These are phyloP conservation scores for Pythium periplocum DNA, from an alignment of 352 stramenopile genomes.

Conservation along the genomic window DNA sequence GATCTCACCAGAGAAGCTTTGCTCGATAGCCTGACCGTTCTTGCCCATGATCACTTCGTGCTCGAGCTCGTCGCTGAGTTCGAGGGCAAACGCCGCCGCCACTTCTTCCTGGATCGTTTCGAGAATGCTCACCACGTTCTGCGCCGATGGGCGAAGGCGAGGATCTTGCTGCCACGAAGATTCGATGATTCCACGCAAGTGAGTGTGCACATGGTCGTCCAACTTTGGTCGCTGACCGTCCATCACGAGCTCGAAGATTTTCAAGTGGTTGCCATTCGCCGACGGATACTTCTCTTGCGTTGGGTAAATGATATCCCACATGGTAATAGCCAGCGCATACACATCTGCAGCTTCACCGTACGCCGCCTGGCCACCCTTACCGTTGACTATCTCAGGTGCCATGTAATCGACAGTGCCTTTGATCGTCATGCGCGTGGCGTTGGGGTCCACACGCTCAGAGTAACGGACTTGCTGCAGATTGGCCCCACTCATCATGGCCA, in stretches of 20 bases:
- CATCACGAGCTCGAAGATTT: slow-evolving; percentile 37
- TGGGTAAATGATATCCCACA: slow-evolving; percentile 60
- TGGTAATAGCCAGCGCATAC: slow-evolving; percentile 51
- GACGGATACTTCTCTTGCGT: slow-evolving; percentile 27
- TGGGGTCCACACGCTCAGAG: slow-evolving; percentile 10
- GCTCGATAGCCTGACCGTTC: slow-evolving; percentile 6
- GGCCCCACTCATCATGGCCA: slow-evolving; percentile 26
- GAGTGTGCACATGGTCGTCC: slow-evolving; percentile 21
- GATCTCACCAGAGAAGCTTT: slow-evolving; percentile 27
- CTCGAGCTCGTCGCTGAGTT: slow-evolving; percentile 21
- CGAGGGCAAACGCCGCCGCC: slow-evolving; percentile 18
- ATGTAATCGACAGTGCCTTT: slow-evolving; percentile 46
- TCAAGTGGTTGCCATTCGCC: slow-evolving; percentile 23
- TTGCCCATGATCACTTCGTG: slow-evolving; percentile 19
- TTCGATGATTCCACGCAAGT: slow-evolving; percentile 37
- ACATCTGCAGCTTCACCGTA: slow-evolving; percentile 48
- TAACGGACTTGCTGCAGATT: slow-evolving; percentile 24
- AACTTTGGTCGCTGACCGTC: slow-evolving; percentile 29
- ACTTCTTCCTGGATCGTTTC: slow-evolving; percentile 45
- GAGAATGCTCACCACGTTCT: slow-evolving; percentile 31
- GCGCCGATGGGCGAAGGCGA: slow-evolving; percentile 27
- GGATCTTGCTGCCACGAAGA: slow-evolving; percentile 38
- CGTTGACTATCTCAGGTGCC: slow-evolving; percentile 49
- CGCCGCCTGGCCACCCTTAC: slow-evolving; percentile 14
- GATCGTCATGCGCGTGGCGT: slow-evolving; percentile 25